These are phyloP conservation scores for Rhododendron simsii DNA, from an alignment of 148 eudicot species.

Conservation along the genomic window DNA sequence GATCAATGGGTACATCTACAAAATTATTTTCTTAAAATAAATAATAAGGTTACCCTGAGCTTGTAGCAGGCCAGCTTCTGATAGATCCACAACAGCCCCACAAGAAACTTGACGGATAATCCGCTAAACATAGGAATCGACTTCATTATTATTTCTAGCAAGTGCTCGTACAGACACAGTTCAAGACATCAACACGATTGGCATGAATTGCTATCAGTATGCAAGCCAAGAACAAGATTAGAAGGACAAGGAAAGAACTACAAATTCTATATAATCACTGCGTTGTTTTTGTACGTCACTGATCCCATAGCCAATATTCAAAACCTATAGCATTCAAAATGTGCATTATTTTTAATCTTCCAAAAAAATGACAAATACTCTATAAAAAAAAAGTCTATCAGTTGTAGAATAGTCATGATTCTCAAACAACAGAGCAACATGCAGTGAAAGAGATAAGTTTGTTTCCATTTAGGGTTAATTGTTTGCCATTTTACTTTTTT, in stretches of 20 bases:
- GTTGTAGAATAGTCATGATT: background rate
- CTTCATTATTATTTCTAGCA: background rate
- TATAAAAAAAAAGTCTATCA: background rate
- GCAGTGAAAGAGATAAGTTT: background rate
- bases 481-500: background rate
- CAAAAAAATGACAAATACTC: background rate
- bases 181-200: background rate
- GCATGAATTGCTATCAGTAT: background rate
- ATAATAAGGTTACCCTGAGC: constrained; percentile 69
- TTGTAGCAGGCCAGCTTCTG: constrained; percentile 87
- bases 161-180: background rate
- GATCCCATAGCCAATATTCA: background rate
- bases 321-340: background rate
- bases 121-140: constrained; percentile 21
- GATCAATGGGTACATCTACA: background rate
- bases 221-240: background rate
- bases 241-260: background rate
- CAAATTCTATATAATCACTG: background rate
- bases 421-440: background rate
- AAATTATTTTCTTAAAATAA: background rate
- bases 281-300: background rate
- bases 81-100: constrained; percentile 80
- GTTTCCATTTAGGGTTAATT: background rate
- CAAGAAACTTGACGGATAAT: constrained; percentile 84
- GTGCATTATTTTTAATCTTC: background rate